Percentiles rank a stretch among this genome's conserved stretches.
phyloP scores from a whole-genome alignment of 2,329 filamentous ascomycete species.

The Capronia epimyces region DNA sequence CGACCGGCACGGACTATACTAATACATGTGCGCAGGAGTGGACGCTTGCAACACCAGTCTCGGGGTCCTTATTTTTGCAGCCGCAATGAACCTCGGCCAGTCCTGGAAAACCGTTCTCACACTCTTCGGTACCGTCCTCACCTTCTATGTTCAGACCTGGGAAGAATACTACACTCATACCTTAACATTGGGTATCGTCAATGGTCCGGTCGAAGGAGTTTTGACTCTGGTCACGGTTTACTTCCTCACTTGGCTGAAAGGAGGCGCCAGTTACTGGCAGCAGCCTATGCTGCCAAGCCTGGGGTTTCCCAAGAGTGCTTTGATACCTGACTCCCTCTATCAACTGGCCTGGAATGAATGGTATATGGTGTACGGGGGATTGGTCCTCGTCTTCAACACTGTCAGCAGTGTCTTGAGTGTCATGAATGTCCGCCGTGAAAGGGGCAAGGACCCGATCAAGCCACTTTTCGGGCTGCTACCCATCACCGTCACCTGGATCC shows the following conservation, averaged over 20 bases:
- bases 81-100: conserved; percentile 87
- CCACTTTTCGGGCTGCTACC: conserved; percentile 77
- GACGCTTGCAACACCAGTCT: conserved; percentile 95
- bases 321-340: conserved; percentile 68
- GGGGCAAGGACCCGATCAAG: conserved; percentile 59
- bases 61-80: conserved; percentile 86
- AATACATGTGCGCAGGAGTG: conserved; percentile 51
- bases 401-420: conserved; percentile 70
- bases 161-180: conserved; percentile 98
- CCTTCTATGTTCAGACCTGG: conserved; percentile 99
- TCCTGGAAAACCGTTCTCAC: conserved; percentile 80
- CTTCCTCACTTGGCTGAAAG: conserved; percentile 73
- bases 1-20: conserved; percentile 5
- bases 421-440: conserved; percentile 68
- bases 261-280: conserved; percentile 90
- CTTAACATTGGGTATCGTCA: conserved; percentile 83
- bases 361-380: conserved; percentile 79
- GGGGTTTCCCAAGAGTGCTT: conserved; percentile 57
- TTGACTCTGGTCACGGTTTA: conserved; percentile 78
- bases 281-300: conserved; percentile 68
- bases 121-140: conserved; percentile 78
- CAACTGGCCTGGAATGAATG: conserved; percentile 81
- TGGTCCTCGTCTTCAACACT: conserved; percentile 82
- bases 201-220: conserved; percentile 91
- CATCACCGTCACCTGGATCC: conserved; percentile 69